Conservation (phyloP, 2,329 filamentous ascomycete species). For the Fusarium hainanense region DNA sequence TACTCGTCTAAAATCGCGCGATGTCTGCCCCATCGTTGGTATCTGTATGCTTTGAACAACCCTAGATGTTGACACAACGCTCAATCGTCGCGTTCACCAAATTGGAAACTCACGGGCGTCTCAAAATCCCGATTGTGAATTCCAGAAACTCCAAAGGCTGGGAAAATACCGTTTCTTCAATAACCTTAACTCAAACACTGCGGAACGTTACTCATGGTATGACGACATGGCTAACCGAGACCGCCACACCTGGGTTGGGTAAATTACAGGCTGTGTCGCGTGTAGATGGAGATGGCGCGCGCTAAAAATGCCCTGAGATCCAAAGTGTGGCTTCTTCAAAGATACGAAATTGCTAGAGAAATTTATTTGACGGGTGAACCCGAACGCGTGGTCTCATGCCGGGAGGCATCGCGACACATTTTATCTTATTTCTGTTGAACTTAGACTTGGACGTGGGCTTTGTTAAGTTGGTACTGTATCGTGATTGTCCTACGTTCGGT, state of each 20-base stretch:
- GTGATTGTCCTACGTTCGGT: neutral
- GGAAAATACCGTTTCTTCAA: neutral
- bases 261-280: neutral
- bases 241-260: neutral
- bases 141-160: neutral
- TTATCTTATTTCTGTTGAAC: neutral
- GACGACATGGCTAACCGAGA: neutral
- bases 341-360: neutral
- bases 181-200: neutral
- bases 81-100: rapidly evolving
- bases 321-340: neutral
- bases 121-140: rapidly evolving
- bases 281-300: neutral
- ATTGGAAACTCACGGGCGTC: neutral
- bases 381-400: neutral
- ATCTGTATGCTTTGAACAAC: no score
- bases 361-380: neutral
- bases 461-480: no score
- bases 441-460: no score
- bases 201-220: neutral
- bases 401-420: neutral
- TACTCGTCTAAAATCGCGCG: no score
- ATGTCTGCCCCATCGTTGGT: no score
- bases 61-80: rapidly evolving
- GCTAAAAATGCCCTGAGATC: neutral